Conservation (phyloP, 1,284 basidiomycete species). For the Mycosarcoma maydis region DNA sequence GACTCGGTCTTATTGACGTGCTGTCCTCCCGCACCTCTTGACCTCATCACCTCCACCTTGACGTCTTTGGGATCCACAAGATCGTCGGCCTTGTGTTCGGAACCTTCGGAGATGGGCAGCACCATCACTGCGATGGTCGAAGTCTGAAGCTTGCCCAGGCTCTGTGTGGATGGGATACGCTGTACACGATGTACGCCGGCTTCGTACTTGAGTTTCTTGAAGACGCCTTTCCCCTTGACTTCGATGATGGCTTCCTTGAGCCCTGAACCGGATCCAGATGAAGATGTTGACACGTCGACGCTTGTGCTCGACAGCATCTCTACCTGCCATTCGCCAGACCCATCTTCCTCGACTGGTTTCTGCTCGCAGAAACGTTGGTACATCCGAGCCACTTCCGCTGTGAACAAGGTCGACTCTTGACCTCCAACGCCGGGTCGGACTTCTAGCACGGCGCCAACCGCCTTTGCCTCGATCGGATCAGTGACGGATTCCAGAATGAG, state of each 20-base stretch:
- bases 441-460: slow-evolving; percentile 83
- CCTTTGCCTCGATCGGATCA: slow-evolving; percentile 72
- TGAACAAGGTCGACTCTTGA: slow-evolving; percentile 85
- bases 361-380: slow-evolving; percentile 73
- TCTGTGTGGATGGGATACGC: slow-evolving; percentile 88
- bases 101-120: slow-evolving; percentile 63
- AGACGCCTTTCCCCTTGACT: slow-evolving; percentile 80
- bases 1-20: slow-evolving; percentile 99
- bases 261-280: slow-evolving; percentile 70
- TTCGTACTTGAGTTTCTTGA: slow-evolving; percentile 84
- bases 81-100: slow-evolving; percentile 68
- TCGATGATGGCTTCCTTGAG: slow-evolving; percentile 85
- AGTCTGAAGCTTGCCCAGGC: slow-evolving; percentile 87
- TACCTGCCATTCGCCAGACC: slow-evolving; percentile 46
- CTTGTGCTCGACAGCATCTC: slow-evolving; percentile 57
- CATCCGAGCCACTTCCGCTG: slow-evolving; percentile 82
- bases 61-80: slow-evolving; percentile 84
- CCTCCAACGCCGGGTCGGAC: slow-evolving; percentile 93
- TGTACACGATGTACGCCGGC: slow-evolving; percentile 96
- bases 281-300: slow-evolving; percentile 52
- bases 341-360: slow-evolving; percentile 35
- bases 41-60: slow-evolving; percentile 90
- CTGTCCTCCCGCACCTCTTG: slow-evolving; percentile 95
- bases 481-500: slow-evolving; percentile 74
- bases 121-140: slow-evolving; percentile 81